These are phyloP conservation scores for Plasmodium ovale DNA, from an alignment of 169 alveolate genomes.

Conservation along the genomic window DNA sequence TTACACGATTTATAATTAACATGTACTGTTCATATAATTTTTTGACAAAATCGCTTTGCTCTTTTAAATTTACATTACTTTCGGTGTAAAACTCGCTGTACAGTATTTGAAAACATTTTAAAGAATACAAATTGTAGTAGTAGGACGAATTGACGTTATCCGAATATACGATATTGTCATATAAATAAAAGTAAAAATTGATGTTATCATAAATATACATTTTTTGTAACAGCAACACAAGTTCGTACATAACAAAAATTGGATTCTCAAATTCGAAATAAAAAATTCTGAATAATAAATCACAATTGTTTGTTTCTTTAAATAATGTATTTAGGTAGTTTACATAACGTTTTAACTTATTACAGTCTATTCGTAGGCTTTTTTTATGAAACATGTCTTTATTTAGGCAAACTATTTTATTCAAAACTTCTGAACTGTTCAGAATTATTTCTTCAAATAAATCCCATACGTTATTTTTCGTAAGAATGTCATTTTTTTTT, in stretches of 20 bases:
- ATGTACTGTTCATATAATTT: slow-evolving; percentile 19
- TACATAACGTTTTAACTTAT: slow-evolving; percentile 46
- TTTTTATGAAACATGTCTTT: slow-evolving; percentile 66
- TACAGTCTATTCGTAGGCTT: slow-evolving; percentile 47
- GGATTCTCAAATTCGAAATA: slow-evolving; percentile 22
- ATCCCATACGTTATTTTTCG: slow-evolving; percentile 21
- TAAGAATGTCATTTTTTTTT: background rate
- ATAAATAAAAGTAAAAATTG: slow-evolving; percentile 42
- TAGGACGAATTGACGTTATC: slow-evolving; percentile 29
- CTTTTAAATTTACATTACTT: slow-evolving; percentile 11
- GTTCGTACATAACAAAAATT: slow-evolving; percentile 33
- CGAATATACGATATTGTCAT: slow-evolving; percentile 40
- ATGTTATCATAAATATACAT: slow-evolving; percentile 53
- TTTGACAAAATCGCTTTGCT: background rate
- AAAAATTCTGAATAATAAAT: slow-evolving; percentile 16
- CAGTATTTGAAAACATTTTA: slow-evolving; percentile 59
- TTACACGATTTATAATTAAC: slow-evolving; percentile 16
- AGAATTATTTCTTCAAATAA: slow-evolving; percentile 47
- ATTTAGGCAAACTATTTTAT: slow-evolving; percentile 37
- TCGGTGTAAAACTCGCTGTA: slow-evolving; percentile 14
- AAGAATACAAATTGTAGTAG: slow-evolving; percentile 29
- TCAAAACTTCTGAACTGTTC: slow-evolving; percentile 50
- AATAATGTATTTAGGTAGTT: slow-evolving; percentile 26
- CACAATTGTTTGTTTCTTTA: slow-evolving; percentile 34
- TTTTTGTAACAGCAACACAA: slow-evolving; percentile 51